A percentile compares a stretch with the other conserved stretches of the same genome.
Evolutionary conservation across 257 asterid genomes (phyloP).

Genomic region (Linaria vulgaris): DNA sequence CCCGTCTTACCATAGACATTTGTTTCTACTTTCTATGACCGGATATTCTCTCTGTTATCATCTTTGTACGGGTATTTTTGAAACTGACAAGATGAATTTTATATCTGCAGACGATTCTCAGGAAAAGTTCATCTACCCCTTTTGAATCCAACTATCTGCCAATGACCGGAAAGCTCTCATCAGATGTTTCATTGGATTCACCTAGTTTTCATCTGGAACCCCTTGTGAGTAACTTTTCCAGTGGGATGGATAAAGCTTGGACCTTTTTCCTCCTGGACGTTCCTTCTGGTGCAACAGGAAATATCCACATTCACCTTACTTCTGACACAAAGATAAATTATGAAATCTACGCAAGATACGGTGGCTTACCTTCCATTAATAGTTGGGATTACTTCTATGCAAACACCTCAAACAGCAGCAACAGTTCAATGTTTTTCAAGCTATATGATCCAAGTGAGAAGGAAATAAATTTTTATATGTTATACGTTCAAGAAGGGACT

Average conservation of each 20-base stretch:
- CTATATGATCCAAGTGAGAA: constrained; percentile 60
- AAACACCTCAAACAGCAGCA: constrained; percentile 72
- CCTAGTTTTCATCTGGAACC: constrained; percentile 75
- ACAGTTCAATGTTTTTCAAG: constrained; percentile 88
- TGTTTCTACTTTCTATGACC: background rate
- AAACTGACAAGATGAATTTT: background rate
- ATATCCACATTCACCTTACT: constrained; percentile 59
- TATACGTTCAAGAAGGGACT: constrained; percentile 73
- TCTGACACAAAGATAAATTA: constrained; percentile 52
- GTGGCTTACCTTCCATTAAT: constrained; percentile 76
- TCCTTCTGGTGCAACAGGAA: constrained; percentile 80
- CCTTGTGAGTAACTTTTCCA: constrained; percentile 66
- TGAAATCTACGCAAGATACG: constrained; percentile 76
- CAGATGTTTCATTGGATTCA: constrained; percentile 43
- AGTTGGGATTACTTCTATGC: constrained; percentile 80
- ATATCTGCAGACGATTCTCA: constrained; percentile 68
- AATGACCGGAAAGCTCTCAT: constrained; percentile 40
- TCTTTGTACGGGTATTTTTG: background rate
- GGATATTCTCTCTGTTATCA: background rate
- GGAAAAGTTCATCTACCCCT: constrained; percentile 55
- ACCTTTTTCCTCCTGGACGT: constrained; percentile 76
- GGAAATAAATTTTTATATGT: constrained; percentile 61
- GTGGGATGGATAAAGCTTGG: constrained; percentile 53
- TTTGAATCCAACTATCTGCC: constrained; percentile 84
- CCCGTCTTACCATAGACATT: too few species aligned